These are phyloP conservation scores for Amauroascus niger DNA, from an alignment of 2,329 filamentous ascomycete species.

Conservation along the genomic window DNA sequence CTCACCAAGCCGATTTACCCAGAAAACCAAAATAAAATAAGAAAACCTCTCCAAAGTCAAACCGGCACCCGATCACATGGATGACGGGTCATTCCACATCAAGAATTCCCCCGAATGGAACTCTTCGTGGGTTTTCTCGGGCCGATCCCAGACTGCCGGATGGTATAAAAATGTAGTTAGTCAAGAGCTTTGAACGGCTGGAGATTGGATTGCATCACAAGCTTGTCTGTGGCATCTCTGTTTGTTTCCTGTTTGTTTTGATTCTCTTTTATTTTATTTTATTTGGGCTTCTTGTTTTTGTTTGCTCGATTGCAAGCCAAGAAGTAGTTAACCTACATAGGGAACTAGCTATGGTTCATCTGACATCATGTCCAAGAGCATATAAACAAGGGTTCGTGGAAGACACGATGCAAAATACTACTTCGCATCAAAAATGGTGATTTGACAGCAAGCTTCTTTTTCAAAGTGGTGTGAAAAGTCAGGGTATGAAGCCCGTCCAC, in stretches of 20 bases:
- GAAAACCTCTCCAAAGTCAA: not conserved
- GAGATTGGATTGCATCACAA: not conserved
- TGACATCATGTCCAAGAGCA: too few relatives aligned
- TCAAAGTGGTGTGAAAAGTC: not conserved
- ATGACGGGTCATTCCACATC: not conserved
- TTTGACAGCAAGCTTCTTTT: too few relatives aligned
- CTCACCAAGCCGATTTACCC: not conserved
- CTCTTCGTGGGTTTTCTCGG: not conserved
- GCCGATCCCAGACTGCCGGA: not conserved
- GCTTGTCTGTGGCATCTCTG: not conserved
- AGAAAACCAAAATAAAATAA: not conserved
- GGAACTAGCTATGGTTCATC: too few relatives aligned
- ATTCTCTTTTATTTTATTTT: too few relatives aligned
- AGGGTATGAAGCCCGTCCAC: too few relatives aligned
- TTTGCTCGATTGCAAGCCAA: too few relatives aligned
- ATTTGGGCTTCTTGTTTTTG: too few relatives aligned
- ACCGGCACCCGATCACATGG: not conserved
- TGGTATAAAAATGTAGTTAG: not conserved
- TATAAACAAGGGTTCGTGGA: too few relatives aligned
- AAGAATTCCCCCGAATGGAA: not conserved
- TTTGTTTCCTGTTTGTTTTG: too few relatives aligned
- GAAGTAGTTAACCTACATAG: too few relatives aligned
- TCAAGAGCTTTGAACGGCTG: not conserved
- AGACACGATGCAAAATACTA: too few relatives aligned
- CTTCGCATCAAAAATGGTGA: too few relatives aligned